A percentile compares a stretch with the other conserved stretches of the same genome.
Conservation (phyloP, 192 early-diverging fungal genomes). For the Diversispora eburnea region DNA sequence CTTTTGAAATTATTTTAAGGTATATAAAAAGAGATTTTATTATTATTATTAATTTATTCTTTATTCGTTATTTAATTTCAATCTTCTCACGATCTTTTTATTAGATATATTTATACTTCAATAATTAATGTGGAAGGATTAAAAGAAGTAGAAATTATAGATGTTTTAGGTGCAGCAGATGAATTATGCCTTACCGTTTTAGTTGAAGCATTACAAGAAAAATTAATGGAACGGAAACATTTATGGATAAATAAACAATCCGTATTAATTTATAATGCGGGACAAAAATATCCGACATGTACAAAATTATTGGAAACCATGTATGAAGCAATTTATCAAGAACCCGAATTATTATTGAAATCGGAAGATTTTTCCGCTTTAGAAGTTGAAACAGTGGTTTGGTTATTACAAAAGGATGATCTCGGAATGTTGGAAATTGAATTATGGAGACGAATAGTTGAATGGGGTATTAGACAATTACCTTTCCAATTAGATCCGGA, state of each 20-base stretch:
- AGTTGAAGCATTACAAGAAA: constrained; percentile 10
- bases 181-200: constrained; percentile 4
- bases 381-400: constrained; percentile 9
- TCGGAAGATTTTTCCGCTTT: neutral
- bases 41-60: neutral
- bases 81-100: neutral
- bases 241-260: constrained; percentile 16
- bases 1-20: constrained; percentile 10
- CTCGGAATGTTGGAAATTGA: constrained; percentile 8
- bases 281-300: constrained; percentile 17
- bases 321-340: constrained; percentile 11
- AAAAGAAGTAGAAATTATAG: constrained; percentile 13
- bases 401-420: constrained; percentile 16
- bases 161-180: constrained; percentile 17
- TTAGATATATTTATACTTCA: constrained; percentile 16
- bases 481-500: neutral
- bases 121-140: neutral
- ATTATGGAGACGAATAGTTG: constrained; percentile 9
- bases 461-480: constrained; percentile 14
- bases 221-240: constrained; percentile 9
- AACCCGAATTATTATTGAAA: constrained; percentile 22
- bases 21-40: neutral
- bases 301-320: constrained; percentile 2
- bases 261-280: constrained; percentile 20
- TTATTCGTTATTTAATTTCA: neutral